These are phyloP conservation scores for Salix koriyanagi DNA, from an alignment of 345 rosid species.

Conservation along the genomic window DNA sequence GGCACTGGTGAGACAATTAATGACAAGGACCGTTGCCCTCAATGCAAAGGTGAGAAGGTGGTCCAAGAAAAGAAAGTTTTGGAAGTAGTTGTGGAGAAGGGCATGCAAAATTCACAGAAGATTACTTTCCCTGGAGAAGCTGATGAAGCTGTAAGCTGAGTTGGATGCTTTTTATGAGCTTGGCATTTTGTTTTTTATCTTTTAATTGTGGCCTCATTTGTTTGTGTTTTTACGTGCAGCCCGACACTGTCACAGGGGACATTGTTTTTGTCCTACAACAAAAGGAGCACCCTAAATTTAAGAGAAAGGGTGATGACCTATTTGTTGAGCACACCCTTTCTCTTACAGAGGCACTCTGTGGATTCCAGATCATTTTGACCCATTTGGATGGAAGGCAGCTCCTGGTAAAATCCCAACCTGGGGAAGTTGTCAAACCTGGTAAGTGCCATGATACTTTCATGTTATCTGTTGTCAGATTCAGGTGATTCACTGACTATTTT, in stretches of 20 bases:
- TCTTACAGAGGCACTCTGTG: conserved; percentile 69
- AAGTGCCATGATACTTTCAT: background rate
- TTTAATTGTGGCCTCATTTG: background rate
- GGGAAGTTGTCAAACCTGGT: conserved; percentile 76
- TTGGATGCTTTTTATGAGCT: background rate
- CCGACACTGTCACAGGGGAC: conserved; percentile 47
- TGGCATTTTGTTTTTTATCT: background rate
- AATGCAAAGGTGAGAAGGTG: conserved; percentile 43
- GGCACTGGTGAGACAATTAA: conserved; percentile 40
- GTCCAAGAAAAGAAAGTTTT: conserved; percentile 38
- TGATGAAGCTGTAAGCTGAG: conserved; percentile 30
- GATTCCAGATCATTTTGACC: conserved; percentile 61
- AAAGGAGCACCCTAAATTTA: conserved; percentile 64
- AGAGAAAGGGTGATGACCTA: conserved; percentile 71
- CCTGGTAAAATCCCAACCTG: conserved; percentile 66
- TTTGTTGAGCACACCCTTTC: conserved; percentile 67
- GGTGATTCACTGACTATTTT: background rate
- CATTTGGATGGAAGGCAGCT: conserved; percentile 75
- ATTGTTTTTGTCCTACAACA: conserved; percentile 61
- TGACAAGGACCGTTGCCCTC: conserved; percentile 37
- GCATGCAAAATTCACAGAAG: conserved; percentile 40
- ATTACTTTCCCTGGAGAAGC: conserved; percentile 43
- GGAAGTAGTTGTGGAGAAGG: conserved; percentile 42
- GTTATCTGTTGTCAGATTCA: background rate
- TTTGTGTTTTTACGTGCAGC: conserved; percentile 33